A percentile compares a stretch with the other conserved stretches of the same genome.
phyloP scores from a whole-genome alignment of 176 grass and related monocot genomes.

The Tillandsia leiboldiana region DNA sequence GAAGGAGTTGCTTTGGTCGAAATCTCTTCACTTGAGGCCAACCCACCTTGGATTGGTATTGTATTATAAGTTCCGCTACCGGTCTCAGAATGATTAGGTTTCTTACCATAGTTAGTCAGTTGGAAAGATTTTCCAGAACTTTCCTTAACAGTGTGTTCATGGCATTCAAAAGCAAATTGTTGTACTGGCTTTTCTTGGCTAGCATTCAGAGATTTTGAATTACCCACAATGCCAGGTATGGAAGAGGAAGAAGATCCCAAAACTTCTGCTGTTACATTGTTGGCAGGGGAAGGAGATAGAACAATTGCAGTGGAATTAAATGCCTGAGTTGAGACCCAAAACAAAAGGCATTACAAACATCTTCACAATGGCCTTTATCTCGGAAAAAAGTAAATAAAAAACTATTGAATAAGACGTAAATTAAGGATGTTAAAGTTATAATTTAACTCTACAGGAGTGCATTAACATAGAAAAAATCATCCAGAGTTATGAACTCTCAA shows the following conservation, averaged over 20 bases:
- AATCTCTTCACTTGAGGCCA: slow-evolving; percentile 24
- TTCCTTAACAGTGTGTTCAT: slow-evolving; percentile 15
- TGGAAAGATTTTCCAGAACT: slow-evolving; percentile 12
- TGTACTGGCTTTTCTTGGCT: slow-evolving; percentile 22
- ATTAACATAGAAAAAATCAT: neutral
- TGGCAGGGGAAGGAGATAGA: slow-evolving; percentile 25
- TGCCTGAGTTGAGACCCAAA: slow-evolving; percentile 33
- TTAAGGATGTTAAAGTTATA: neutral
- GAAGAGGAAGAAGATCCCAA: slow-evolving; percentile 28
- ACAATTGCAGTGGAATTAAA: slow-evolving; percentile 15
- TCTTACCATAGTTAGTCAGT: neutral
- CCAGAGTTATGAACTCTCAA: neutral
- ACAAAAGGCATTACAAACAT: slow-evolving; percentile 8
- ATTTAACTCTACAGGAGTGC: neutral
- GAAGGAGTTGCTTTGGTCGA: slow-evolving; percentile 31
- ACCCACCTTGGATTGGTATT: slow-evolving; percentile 1
- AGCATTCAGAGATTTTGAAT: slow-evolving; percentile 16
- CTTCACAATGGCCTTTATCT: neutral
- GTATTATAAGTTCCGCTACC: slow-evolving; percentile 1
- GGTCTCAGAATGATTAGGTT: slow-evolving; percentile 3
- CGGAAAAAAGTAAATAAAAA: neutral
- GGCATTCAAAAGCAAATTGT: slow-evolving; percentile 24
- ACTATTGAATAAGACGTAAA: too few species aligned
- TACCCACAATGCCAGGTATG: slow-evolving; percentile 22
- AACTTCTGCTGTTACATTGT: slow-evolving; percentile 30